Evolutionary conservation across 1,284 basidiomycete genomes (phyloP).

Genomic region (Puccinia coronata): DNA sequence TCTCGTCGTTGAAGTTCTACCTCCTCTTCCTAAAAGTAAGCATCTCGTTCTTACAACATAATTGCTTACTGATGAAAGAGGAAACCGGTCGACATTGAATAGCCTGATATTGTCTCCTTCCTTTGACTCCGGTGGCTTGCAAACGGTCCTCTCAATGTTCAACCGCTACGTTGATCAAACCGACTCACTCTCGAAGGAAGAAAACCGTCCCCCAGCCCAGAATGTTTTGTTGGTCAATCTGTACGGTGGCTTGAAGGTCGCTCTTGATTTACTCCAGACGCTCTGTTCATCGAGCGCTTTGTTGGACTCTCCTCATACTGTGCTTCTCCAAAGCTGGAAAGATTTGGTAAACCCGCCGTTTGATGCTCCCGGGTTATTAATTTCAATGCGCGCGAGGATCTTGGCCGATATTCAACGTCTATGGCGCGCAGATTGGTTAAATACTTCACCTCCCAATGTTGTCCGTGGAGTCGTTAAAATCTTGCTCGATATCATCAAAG

Average conservation of each 20-base stretch:
- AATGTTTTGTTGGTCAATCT: constrained; percentile 65
- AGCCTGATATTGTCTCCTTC: constrained; percentile 78
- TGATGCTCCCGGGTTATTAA: constrained; percentile 79
- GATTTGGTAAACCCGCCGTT: constrained; percentile 71
- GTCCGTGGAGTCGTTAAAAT: constrained; percentile 72
- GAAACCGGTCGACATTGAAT: constrained; percentile 65
- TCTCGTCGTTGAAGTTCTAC: no score
- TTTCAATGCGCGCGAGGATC: constrained; percentile 74
- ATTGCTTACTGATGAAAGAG: constrained; percentile 72
- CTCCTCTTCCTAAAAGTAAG: no score
- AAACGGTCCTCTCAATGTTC: constrained; percentile 69
- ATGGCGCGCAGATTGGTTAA: constrained; percentile 84
- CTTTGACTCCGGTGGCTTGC: constrained; percentile 72
- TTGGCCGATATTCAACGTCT: constrained; percentile 68
- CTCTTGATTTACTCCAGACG: constrained; percentile 73
- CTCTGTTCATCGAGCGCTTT: constrained; percentile 77
- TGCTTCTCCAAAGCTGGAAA: constrained; percentile 71
- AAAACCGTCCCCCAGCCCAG: constrained; percentile 47
- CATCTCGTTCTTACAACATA: no score
- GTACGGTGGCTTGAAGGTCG: constrained; percentile 77
- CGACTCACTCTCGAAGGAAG: constrained; percentile 50
- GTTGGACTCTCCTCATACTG: constrained; percentile 81
- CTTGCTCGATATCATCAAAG: constrained; percentile 77
- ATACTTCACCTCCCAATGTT: no score
- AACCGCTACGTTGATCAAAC: constrained; percentile 62